phyloP scores from a whole-genome alignment of 345 rosid species.

The Euphorbia tirucalli region DNA sequence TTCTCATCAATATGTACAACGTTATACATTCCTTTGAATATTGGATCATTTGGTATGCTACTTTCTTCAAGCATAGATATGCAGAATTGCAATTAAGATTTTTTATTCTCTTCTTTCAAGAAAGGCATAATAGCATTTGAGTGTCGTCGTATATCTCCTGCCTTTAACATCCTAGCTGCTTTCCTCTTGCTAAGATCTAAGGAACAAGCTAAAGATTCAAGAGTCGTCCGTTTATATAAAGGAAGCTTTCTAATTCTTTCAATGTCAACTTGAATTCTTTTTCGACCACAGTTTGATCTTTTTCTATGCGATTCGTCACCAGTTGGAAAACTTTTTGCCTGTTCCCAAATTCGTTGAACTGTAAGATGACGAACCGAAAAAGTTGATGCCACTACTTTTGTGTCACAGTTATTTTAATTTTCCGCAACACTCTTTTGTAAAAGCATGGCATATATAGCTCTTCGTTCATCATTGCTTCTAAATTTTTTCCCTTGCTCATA shows the following conservation, averaged over 20 bases:
- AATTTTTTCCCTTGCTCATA: too few species aligned
- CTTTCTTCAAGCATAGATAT: too few species aligned
- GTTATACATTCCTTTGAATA: background rate
- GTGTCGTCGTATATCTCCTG: background rate
- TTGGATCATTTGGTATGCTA: background rate
- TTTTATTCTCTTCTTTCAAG: conserved; percentile 9
- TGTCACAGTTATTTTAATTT: too few species aligned
- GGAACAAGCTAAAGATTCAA: background rate
- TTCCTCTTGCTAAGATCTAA: too few species aligned
- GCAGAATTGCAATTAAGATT: background rate
- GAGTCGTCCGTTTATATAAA: background rate
- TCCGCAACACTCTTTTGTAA: too few species aligned
- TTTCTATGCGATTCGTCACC: background rate
- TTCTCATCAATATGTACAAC: background rate
- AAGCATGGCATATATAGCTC: too few species aligned
- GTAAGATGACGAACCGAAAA: background rate
- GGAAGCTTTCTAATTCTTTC: background rate
- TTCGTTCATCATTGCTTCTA: too few species aligned
- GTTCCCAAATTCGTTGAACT: background rate
- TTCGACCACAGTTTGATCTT: background rate
- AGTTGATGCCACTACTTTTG: background rate
- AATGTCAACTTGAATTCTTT: background rate
- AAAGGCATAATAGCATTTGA: background rate
- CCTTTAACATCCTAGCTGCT: background rate
- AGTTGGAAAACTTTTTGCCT: background rate